Percentiles rank a stretch among this genome's conserved stretches.
Conservation (phyloP, 805 yeast species). For the Teunomyces panamensis region DNA sequence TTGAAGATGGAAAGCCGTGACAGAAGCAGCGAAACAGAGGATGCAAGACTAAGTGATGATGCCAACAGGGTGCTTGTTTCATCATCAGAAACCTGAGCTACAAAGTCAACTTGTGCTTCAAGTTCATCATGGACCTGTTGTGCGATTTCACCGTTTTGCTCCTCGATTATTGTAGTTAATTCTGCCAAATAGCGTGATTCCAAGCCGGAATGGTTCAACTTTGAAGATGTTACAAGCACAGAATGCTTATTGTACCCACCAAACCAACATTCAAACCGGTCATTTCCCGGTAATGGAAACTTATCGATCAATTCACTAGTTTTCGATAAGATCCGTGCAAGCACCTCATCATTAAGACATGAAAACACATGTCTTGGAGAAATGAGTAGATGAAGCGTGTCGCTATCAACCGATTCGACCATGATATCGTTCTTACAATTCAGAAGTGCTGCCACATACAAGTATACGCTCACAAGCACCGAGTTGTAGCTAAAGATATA, state of each 20-base stretch:
- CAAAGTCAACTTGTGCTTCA: slow-evolving; percentile 19
- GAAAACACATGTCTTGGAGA: slow-evolving; percentile 32
- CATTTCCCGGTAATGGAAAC: slow-evolving; percentile 20
- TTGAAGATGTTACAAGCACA: slow-evolving; percentile 34
- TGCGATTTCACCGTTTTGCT: slow-evolving; percentile 34
- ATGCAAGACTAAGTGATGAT: slow-evolving; percentile 31
- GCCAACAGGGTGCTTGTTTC: slow-evolving; percentile 28
- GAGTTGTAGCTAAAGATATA: slow-evolving; percentile 56
- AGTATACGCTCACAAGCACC: slow-evolving; percentile 51
- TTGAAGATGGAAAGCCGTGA: slow-evolving; percentile 26
- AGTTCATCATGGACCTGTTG: slow-evolving; percentile 24
- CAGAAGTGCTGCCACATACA: slow-evolving; percentile 58
- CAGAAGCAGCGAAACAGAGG: slow-evolving; percentile 28
- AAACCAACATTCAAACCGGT: slow-evolving; percentile 32
- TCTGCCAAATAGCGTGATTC: neutral
- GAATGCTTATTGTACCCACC: slow-evolving; percentile 30
- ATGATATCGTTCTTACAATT: slow-evolving; percentile 45
- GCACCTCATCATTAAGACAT: slow-evolving; percentile 23
- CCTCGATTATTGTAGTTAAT: neutral
- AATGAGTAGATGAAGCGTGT: slow-evolving; percentile 31
- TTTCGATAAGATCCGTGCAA: slow-evolving; percentile 23
- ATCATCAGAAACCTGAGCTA: slow-evolving; percentile 25
- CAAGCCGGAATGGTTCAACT: slow-evolving; percentile 3
- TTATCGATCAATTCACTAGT: slow-evolving; percentile 24
- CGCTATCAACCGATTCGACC: slow-evolving; percentile 24